Percentiles rank a stretch among this genome's conserved stretches.
phyloP scores from a whole-genome alignment of 1,284 basidiomycete species.

The Stereum hirsutum region DNA sequence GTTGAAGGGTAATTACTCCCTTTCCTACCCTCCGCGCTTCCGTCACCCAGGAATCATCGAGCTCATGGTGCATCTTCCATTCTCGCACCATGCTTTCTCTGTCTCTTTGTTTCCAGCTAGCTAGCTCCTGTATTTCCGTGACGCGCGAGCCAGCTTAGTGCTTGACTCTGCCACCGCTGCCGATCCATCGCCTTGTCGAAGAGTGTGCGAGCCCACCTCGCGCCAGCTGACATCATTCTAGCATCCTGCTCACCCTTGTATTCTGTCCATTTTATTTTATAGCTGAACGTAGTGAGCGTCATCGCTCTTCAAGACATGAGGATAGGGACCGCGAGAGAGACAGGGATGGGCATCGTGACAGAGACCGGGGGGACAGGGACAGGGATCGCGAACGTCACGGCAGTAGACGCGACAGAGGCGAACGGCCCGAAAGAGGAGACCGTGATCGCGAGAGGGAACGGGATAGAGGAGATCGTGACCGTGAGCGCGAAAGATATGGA shows the following conservation, averaged over 20 bases:
- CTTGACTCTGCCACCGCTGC: too few species aligned
- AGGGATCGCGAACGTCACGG: conserved; percentile 35
- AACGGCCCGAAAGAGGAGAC: conserved; percentile 16
- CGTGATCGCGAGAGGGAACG: conserved; percentile 9
- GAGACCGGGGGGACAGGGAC: conserved; percentile 24
- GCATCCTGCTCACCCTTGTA: conserved; percentile 19
- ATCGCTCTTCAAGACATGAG: conserved; percentile 30
- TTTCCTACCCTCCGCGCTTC: too few species aligned
- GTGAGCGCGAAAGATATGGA: conserved; percentile 18
- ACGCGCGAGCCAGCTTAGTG: too few species aligned
- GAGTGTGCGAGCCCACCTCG: conserved; percentile 6
- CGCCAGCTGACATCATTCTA: conserved; percentile 18
- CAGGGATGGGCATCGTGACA: conserved; percentile 34
- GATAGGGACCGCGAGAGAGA: conserved; percentile 28
- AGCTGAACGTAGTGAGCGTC: conserved; percentile 12
- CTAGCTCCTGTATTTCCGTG: conserved; percentile 20
- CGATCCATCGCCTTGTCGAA: too few species aligned
- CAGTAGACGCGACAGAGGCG: conserved; percentile 17
- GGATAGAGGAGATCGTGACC: conserved; percentile 18
- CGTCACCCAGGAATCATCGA: too few species aligned
- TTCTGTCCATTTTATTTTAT: too few species aligned
- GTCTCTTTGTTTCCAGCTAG: conserved; percentile 54
- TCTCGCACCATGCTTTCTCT: conserved; percentile 49
- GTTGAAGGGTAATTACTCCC: too few species aligned
- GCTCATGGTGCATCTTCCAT: conserved; percentile 59